Evolutionary conservation across 2,329 filamentous ascomycete species (phyloP).

Genomic region (Exophiala sp.): DNA sequence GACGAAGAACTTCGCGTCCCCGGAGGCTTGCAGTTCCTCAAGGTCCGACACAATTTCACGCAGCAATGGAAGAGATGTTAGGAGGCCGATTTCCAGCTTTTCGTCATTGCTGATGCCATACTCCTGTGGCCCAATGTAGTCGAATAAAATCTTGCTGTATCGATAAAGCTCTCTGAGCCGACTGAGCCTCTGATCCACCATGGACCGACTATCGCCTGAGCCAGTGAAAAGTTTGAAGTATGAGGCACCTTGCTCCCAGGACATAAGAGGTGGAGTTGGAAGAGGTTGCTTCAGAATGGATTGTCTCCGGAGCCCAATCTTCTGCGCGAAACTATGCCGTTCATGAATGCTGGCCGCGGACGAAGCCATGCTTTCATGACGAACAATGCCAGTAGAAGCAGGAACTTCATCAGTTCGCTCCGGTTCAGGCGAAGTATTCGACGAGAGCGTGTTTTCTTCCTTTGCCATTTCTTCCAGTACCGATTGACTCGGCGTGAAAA

Average conservation of each 20-base stretch:
- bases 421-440: conserved; percentile 18
- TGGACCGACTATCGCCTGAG: conserved; percentile 65
- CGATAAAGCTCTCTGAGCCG: conserved; percentile 90
- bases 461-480: conserved; percentile 32
- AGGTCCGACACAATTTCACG: conserved; percentile 96
- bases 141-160: conserved; percentile 88
- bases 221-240: conserved; percentile 91
- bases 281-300: conserved; percentile 43
- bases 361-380: conserved; percentile 19
- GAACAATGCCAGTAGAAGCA: conserved; percentile 6
- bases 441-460: conserved; percentile 22
- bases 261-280: conserved; percentile 45
- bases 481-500: conserved; percentile 77
- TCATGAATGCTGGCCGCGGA: conserved; percentile 26
- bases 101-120: conserved; percentile 94
- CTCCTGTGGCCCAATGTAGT: conserved; percentile 97
- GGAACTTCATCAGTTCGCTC: conserved; percentile 19
- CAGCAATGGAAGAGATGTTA: conserved; percentile 86
- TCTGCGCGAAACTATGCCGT: conserved; percentile 35
- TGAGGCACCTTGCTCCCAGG: conserved; percentile 55
- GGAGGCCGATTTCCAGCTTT: conserved; percentile 94
- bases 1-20: conserved; percentile 91
- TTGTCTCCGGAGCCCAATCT: conserved; percentile 47
- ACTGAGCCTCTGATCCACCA: conserved; percentile 76
- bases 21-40: conserved; percentile 92